Evolutionary conservation across 1,139 yeast species (phyloP), one percentile per base, ranked within the genome.

Genomic region (Taiozyma sp.): DNA sequence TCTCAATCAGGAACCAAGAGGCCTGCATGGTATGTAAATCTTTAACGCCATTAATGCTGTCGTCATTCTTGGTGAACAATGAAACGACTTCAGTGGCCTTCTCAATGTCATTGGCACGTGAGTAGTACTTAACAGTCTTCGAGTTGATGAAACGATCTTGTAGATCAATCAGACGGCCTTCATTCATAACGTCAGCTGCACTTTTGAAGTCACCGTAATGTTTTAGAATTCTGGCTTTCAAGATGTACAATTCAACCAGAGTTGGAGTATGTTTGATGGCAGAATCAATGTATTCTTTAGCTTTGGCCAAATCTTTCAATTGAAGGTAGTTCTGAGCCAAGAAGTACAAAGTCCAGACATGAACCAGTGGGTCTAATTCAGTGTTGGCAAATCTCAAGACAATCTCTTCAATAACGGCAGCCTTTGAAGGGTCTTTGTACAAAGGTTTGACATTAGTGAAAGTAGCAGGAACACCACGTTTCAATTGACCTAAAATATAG

Each of bases 111-210:
- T 88, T 81, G n/a, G 96, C 93, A 62, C 98, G 79, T 54, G 93
- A 70, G 52, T 79, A 81, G 64, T 93, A 93, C 66, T 91, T 90
- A 48, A 89, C 88, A 12, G 96, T 76, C 66, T 91, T 92, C 52
- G 96, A 82, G 69, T 93, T 95, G 65, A 93, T 81, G 65, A 89
- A 93, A 59, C 99, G 77, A 68, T 93, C 99, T 67, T 90, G 96
- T 54, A 87, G 75, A 65, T 95, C 97, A 53, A 87, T 70, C 51
- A 75, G 68, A 59, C 97, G 80, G 4, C 96, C 97, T 51, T 75
- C 76, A 55, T 85, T 79, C 80, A 91, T 81, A 36, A 76, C 66
- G 13, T 76, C 76, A 16, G 87, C 80, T 6, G 98, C 98, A 34
- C 74, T 77, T 1, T 58, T 64, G 41, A 78, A 61, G 52, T 84